Percentiles rank a stretch among this genome's conserved stretches.
Conservation (phyloP, 2,329 filamentous ascomycete species). For the Fusarium zealandicum region DNA sequence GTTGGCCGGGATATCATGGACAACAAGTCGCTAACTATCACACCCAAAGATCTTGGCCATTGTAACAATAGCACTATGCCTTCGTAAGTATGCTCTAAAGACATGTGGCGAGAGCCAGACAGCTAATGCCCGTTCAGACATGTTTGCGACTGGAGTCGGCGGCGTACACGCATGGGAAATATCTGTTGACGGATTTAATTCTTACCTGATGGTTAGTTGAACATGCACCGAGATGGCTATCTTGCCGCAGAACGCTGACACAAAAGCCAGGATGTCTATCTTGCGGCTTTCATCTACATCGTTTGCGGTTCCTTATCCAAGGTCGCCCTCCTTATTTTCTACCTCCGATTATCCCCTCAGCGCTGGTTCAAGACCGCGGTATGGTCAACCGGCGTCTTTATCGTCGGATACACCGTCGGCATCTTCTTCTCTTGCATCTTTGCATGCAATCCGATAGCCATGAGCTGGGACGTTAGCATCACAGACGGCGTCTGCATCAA, state of each 20-base stretch:
- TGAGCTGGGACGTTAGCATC: constrained; percentile 43
- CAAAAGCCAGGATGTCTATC: constrained; percentile 36
- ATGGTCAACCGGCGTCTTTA: constrained; percentile 42
- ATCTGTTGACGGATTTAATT: constrained; percentile 37
- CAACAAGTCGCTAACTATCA: constrained; percentile 1
- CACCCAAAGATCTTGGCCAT: constrained; percentile 23
- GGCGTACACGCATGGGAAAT: constrained; percentile 46
- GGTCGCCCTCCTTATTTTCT: constrained; percentile 49
- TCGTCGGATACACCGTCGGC: constrained; percentile 43
- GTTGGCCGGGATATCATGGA: too few species aligned
- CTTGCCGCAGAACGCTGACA: background rate
- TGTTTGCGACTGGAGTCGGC: constrained; percentile 38
- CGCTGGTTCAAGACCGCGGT: constrained; percentile 44
- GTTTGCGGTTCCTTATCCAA: constrained; percentile 48
- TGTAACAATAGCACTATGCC: constrained; percentile 28
- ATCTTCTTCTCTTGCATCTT: constrained; percentile 48
- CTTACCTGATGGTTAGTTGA: constrained; percentile 35
- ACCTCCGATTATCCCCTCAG: constrained; percentile 48
- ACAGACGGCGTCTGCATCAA: constrained; percentile 52
- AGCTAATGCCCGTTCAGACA: constrained; percentile 31
- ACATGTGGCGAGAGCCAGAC: background rate
- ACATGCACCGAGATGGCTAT: rapidly evolving
- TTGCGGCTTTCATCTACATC: constrained; percentile 44
- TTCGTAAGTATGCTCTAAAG: constrained; percentile 11
- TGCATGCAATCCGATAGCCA: constrained; percentile 46